phyloP scores from a whole-genome alignment of 805 yeast species.

The Starmerella ratchasimensis region DNA sequence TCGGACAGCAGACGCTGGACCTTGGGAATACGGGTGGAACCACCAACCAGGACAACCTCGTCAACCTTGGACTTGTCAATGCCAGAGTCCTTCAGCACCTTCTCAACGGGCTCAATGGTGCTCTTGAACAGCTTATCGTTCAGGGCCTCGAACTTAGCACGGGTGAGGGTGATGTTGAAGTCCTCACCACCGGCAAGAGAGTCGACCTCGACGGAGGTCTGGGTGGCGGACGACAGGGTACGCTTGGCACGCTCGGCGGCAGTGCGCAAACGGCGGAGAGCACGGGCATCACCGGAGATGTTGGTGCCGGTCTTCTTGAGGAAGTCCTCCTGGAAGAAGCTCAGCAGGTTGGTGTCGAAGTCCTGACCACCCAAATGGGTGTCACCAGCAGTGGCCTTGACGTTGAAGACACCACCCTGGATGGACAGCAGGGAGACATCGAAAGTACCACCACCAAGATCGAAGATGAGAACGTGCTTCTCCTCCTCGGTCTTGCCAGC shows the following conservation, averaged over 20 bases:
- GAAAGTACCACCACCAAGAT: conserved; percentile 96
- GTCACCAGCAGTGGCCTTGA: conserved; percentile 97
- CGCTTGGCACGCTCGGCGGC: conserved; percentile 99
- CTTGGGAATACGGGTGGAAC: conserved; percentile 98
- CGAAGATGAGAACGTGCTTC: conserved; percentile 82
- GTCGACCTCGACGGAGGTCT: conserved; percentile 93
- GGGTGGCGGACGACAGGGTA: conserved; percentile 90
- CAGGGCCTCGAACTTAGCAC: conserved; percentile 96
- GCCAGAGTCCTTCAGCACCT: conserved; percentile 86
- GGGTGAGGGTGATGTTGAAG: conserved; percentile 82
- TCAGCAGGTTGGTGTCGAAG: conserved; percentile 90
- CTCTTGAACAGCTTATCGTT: conserved; percentile 87
- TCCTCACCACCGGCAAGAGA: conserved; percentile 91
- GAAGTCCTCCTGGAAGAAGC: conserved; percentile 87
- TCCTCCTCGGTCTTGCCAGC: conserved; percentile 71
- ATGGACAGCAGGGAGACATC: conserved; percentile 86
- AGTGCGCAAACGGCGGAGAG: conserved; percentile 95
- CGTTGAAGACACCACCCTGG: conserved; percentile 94
- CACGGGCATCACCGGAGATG: conserved; percentile 82
- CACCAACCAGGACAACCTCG: conserved; percentile 95
- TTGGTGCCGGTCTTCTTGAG: conserved; percentile 89
- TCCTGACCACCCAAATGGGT: conserved; percentile 99
- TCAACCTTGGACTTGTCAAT: conserved; percentile 71
- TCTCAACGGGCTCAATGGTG: conserved; percentile 87
- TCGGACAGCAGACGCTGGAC: conserved; percentile 87